Evolutionary conservation across 176 grass and related monocot species (phyloP).

Genomic region (Thalia dealbata): DNA sequence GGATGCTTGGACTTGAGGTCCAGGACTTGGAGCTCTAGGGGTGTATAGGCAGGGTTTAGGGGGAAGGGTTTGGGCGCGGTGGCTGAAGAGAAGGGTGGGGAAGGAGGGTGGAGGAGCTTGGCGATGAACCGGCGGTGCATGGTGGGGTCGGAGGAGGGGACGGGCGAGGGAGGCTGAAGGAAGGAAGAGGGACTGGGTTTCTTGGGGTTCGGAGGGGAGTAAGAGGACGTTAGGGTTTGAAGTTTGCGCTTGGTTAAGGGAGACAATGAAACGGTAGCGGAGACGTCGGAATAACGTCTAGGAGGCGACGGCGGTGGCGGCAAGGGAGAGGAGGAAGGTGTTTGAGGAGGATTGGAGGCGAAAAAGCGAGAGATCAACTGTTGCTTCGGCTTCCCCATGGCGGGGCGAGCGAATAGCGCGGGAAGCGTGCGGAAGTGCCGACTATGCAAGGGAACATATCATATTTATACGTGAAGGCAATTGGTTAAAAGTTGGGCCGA

Average conservation of each 20-base stretch:
- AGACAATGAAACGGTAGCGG: conserved; percentile 55
- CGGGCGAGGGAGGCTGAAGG: conserved; percentile 19
- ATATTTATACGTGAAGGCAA: no score
- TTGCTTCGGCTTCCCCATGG: conserved; percentile 89
- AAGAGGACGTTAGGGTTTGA: conserved; percentile 28
- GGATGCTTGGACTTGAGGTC: conserved; percentile 65
- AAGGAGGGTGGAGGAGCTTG: conserved; percentile 40
- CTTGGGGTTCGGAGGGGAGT: conserved; percentile 39
- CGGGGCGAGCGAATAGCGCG: not conserved
- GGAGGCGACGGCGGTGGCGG: conserved; percentile 16
- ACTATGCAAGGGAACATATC: no score
- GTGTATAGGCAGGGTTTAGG: conserved; percentile 42
- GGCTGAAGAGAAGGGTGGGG: conserved; percentile 7
- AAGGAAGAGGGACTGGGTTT: conserved; percentile 13
- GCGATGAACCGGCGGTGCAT: conserved; percentile 43
- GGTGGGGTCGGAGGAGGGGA: conserved; percentile 16
- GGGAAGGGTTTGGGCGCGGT: conserved; percentile 1
- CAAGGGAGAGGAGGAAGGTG: not conserved
- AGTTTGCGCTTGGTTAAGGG: conserved; percentile 43
- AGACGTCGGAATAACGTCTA: conserved; percentile 27
- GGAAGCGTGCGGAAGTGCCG: not conserved
- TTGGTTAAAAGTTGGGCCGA: no score
- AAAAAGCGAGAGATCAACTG: conserved; percentile 80
- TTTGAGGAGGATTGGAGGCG: conserved; percentile 35
- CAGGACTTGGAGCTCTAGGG: conserved; percentile 70